These are phyloP conservation scores for Platanthera guangdongensis DNA, from an alignment of 106 monocot species.

Conservation along the genomic window DNA sequence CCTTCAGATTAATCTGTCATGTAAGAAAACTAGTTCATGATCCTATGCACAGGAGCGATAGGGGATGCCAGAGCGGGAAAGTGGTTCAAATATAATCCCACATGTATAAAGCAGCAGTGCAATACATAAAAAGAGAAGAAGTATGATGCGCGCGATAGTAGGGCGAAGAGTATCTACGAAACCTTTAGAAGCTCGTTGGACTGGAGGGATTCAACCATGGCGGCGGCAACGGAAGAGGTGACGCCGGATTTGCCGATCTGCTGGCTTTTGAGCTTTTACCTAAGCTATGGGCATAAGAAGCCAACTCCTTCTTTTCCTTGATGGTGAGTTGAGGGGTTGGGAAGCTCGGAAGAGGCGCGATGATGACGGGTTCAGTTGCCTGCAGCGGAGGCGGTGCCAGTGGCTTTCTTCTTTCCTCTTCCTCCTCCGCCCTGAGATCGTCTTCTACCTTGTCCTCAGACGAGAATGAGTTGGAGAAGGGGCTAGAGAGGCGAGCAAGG, in stretches of 20 bases:
- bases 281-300: constrained; percentile 82
- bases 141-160: background rate
- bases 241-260: constrained; percentile 92
- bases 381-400: background rate
- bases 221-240: constrained; percentile 57
- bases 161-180: background rate
- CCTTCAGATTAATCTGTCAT: too few species aligned
- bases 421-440: background rate
- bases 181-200: constrained; percentile 97
- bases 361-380: constrained; percentile 1
- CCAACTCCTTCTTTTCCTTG: constrained; percentile 94
- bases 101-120: too few species aligned
- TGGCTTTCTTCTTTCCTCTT: background rate
- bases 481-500: background rate
- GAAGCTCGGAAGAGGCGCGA: background rate
- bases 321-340: constrained; percentile 49
- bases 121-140: background rate
- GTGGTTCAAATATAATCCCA: too few species aligned
- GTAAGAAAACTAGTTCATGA: too few species aligned
- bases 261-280: constrained; percentile 92
- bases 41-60: too few species aligned
- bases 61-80: too few species aligned
- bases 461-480: background rate
- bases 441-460: background rate
- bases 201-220: constrained; percentile 81